Evolutionary conservation across 1,284 basidiomycete genomes (phyloP).

Genomic region (Puccinia polysora): DNA sequence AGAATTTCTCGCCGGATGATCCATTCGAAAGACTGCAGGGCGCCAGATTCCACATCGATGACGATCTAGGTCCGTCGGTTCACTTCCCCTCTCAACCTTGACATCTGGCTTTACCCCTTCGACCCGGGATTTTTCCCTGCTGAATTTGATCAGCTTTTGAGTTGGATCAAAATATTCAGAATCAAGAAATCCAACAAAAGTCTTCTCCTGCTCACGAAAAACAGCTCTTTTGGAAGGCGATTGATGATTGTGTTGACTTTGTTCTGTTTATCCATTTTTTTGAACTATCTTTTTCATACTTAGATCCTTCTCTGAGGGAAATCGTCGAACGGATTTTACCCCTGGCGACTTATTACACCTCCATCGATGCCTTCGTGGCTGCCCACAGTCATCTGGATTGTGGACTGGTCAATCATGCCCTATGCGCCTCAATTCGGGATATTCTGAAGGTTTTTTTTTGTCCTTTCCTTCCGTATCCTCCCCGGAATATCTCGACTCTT

Average conservation of each 20-base stretch:
- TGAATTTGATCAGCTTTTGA: background rate
- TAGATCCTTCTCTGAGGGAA: conserved; percentile 79
- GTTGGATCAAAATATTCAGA: too few relatives aligned
- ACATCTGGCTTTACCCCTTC: background rate
- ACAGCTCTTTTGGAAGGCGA: background rate
- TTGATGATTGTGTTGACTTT: background rate
- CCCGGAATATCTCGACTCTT: background rate
- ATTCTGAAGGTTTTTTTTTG: conserved; percentile 70
- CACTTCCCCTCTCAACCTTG: background rate
- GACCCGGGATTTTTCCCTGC: background rate
- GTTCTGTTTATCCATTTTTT: background rate
- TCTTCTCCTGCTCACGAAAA: too few relatives aligned
- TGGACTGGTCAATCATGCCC: conserved; percentile 89
- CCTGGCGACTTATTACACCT: conserved; percentile 85
- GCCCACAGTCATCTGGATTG: conserved; percentile 63
- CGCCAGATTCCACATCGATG: conserved; percentile 69
- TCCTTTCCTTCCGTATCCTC: background rate
- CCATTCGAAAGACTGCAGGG: conserved; percentile 67
- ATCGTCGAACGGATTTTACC: conserved; percentile 83
- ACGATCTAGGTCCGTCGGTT: conserved; percentile 66
- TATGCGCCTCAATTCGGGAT: conserved; percentile 84
- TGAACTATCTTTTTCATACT: conserved; percentile 10
- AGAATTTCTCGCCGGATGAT: conserved; percentile 75
- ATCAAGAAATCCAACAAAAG: too few relatives aligned
- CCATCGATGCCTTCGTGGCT: conserved; percentile 84